Evolutionary conservation across 495 filamentous ascomycete genomes (phyloP).

Genomic region (Penicillium robsamsonii): DNA sequence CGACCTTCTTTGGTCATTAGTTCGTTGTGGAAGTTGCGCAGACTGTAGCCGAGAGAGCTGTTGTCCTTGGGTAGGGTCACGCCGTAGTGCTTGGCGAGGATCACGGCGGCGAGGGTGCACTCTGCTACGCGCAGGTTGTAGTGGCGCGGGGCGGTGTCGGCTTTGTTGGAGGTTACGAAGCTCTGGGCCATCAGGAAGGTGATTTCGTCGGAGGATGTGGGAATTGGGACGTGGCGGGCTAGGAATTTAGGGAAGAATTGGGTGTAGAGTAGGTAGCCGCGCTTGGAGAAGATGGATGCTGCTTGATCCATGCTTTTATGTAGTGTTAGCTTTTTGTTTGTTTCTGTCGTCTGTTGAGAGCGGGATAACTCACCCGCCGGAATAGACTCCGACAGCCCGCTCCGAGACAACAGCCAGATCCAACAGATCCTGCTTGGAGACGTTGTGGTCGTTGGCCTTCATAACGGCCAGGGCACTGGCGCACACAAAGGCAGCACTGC

Average conservation of each 20-base stretch:
- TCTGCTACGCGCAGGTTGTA: conserved; percentile 98
- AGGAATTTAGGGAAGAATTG: conserved; percentile 80
- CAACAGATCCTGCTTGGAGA: conserved; percentile 85
- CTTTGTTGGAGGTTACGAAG: conserved; percentile 91
- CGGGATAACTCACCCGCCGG: conserved; percentile 67
- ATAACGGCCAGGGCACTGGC: conserved; percentile 86
- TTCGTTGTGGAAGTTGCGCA: conserved; percentile 81
- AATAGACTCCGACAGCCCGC: conserved; percentile 92
- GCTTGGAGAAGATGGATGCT: conserved; percentile 88
- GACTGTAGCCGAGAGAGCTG: conserved; percentile 76
- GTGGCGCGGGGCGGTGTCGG: conserved; percentile 84
- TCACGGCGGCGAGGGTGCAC: conserved; percentile 83
- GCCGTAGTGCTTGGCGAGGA: conserved; percentile 58
- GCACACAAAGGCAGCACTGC: conserved; percentile 91
- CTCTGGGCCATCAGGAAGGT: conserved; percentile 92
- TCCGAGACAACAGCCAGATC: conserved; percentile 93
- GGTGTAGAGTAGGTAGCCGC: conserved; percentile 84
- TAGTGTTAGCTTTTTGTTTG: conserved; percentile 29
- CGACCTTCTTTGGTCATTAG: conserved; percentile 67
- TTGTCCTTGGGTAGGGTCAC: conserved; percentile 74
- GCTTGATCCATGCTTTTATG: conserved; percentile 80
- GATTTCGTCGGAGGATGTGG: conserved; percentile 75
- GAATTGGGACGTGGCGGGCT: conserved; percentile 78
- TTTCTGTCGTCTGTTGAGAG: not conserved
- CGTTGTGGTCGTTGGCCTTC: conserved; percentile 77